Evolutionary conservation across 805 yeast species (phyloP), one percentile per base, ranked within the genome.

Genomic region (Spathaspora girioi): DNA sequence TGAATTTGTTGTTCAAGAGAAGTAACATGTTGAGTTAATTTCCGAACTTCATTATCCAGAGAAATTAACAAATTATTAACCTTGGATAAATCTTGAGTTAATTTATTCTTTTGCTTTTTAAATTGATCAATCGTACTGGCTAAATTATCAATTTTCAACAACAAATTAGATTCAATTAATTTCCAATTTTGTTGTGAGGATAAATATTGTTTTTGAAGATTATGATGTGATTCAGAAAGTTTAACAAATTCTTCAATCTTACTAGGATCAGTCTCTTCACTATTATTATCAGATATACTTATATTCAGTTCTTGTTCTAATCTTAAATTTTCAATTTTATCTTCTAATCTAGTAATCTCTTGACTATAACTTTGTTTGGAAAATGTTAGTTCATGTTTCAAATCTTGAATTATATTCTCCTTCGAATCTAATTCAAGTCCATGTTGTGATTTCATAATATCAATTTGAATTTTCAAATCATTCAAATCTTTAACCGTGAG

Each of bases 171-270:
- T 65, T 94, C 97, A 43, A 90, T 83, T 17, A 83, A 71, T 51
- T 86, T 84, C 96, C 97, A 89, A 64, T 86, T 89, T 55, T 85
- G 89, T 51, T 86, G 86, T 0, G 93, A 87, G 14, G 84, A 78
- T 7, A 87, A 79, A 56, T 88, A 86, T 64, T 91, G 94, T 2
- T 80, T 71, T 60, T 87, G 91, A 18, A 89, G 61, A 14, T 77
- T 69, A 43, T 78, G 81, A 56, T 84, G 83, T 41, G 80, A 77
- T 32, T 74, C 71, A 7, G 71, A 57, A 23, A 79, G 55, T 56
- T 74, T 77, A 29, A 73, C 64, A 49, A 67, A 76, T 12, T 75
- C 75, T 38, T 68, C 70, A 5, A 63, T 56, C 10, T 53, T 47
- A 18, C 71, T 67, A 1, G 61, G 60, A 10, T 63, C 67, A 7